phyloP scores from a whole-genome alignment of 164 flowering plant genomes.

The Cinnamomum micranthum region DNA sequence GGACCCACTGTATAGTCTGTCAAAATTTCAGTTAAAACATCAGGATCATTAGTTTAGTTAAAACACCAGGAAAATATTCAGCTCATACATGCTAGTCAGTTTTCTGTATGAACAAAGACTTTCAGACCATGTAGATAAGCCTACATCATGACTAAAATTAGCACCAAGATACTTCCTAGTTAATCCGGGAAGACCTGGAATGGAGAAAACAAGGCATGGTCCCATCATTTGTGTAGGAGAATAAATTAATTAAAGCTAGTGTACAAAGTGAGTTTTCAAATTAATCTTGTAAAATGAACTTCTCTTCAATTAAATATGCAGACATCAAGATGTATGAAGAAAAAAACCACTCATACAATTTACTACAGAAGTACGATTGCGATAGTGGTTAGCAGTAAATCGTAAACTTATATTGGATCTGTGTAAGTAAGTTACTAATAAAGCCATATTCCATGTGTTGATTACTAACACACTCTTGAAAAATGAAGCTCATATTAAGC shows the following conservation, averaged over 20 bases:
- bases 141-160: conserved; percentile 12
- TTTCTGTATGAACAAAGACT: conserved; percentile 17
- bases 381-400: no score
- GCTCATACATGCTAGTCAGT: conserved; percentile 5
- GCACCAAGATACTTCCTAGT: conserved; percentile 22
- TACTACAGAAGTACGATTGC: neutral
- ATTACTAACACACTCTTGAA: no score
- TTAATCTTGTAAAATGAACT: neutral
- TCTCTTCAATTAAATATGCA: neutral
- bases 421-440: no score
- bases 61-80: conserved; percentile 10
- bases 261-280: neutral
- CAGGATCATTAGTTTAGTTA: conserved; percentile 24
- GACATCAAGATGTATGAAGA: no score
- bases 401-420: no score
- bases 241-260: neutral
- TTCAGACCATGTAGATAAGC: conserved; percentile 22
- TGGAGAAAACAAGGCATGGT: neutral
- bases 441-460: no score
- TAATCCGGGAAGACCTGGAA: neutral
- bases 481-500: no score
- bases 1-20: conserved; percentile 24
- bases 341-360: no score
- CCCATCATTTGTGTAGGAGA: conserved; percentile 1
- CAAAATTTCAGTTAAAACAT: conserved; percentile 19